phyloP scores from a whole-genome alignment of 371 early-diverging fungal species.

The Cladochytrium tenue region DNA sequence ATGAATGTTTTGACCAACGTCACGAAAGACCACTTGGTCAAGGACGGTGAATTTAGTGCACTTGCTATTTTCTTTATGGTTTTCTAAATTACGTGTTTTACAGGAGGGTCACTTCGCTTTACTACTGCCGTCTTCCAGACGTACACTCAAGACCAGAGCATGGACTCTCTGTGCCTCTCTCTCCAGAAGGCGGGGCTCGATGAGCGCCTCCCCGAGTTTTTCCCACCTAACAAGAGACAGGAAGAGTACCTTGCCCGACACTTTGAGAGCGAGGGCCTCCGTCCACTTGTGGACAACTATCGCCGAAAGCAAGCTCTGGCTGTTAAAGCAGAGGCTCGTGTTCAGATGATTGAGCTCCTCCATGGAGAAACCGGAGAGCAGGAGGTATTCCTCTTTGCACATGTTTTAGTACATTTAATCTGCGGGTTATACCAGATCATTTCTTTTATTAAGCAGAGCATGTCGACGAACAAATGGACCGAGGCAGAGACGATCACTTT shows the following conservation, averaged over 20 bases:
- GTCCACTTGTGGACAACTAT: slow-evolving; percentile 77
- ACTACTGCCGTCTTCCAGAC: slow-evolving; percentile 80
- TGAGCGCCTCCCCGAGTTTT: slow-evolving; percentile 77
- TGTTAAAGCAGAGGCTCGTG: slow-evolving; percentile 67
- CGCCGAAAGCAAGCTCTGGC: slow-evolving; percentile 69
- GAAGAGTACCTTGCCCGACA: slow-evolving; percentile 85
- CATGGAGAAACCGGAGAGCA: slow-evolving; percentile 53
- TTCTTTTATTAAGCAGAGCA: slow-evolving; percentile 64
- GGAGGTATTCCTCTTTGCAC: slow-evolving; percentile 59
- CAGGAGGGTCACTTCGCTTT: slow-evolving; percentile 74
- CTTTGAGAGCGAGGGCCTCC: slow-evolving; percentile 90
- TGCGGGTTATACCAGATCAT: slow-evolving; percentile 54
- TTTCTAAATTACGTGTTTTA: background rate
- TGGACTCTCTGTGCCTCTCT: slow-evolving; percentile 72
- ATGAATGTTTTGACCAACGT: slow-evolving; percentile 71
- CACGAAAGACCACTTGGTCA: slow-evolving; percentile 89
- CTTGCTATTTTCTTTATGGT: background rate
- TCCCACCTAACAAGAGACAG: slow-evolving; percentile 88
- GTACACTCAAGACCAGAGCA: slow-evolving; percentile 72
- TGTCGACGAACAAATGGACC: slow-evolving; percentile 72
- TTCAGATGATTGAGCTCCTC: slow-evolving; percentile 62
- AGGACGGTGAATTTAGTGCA: slow-evolving; percentile 64
- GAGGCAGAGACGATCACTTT: slow-evolving; percentile 76
- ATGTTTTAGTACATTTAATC: too few species aligned
- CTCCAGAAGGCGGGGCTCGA: slow-evolving; percentile 74